A percentile compares a stretch with the other conserved stretches of the same genome.
phyloP scores from a whole-genome alignment of 73 alveolate genomes.

The Paramecium sexaurelia region DNA sequence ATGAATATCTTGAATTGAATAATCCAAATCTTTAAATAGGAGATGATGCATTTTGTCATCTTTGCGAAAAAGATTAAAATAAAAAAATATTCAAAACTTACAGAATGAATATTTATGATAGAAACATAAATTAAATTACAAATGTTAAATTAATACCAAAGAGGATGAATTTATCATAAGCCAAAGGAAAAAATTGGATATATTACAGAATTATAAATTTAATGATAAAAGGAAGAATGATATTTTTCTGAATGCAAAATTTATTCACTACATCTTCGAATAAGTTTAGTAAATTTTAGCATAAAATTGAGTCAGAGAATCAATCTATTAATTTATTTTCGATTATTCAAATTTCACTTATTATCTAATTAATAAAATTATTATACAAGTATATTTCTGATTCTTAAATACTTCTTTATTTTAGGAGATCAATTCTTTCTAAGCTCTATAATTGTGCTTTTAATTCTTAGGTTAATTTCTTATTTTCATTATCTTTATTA shows the following conservation, averaged over 20 bases:
- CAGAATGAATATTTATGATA: not conserved
- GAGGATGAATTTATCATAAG: not conserved
- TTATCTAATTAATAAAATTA: not conserved
- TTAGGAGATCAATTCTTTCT: constrained; percentile 44
- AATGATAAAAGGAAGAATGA: not conserved
- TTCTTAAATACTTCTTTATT: constrained; percentile 24
- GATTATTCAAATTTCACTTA: not conserved
- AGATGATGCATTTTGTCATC: too few species aligned
- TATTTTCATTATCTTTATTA: not conserved
- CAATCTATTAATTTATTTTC: not conserved
- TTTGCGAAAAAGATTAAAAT: not conserved
- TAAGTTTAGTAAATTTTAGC: constrained; percentile 22
- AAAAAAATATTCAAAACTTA: not conserved
- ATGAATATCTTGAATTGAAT: not conserved
- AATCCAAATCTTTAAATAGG: not conserved
- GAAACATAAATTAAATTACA: not conserved
- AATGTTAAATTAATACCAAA: not conserved
- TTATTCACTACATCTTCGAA: constrained; percentile 10
- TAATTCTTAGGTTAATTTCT: not conserved
- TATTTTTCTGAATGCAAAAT: not conserved
- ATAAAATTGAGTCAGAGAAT: not conserved
- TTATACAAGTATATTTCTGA: not conserved
- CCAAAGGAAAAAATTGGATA: not conserved
- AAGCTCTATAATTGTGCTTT: constrained; percentile 28
- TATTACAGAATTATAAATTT: not conserved